Percentiles rank a stretch among this genome's conserved stretches.
Evolutionary conservation across 805 yeast species (phyloP).

Genomic region (Nakazawaea sp.): DNA sequence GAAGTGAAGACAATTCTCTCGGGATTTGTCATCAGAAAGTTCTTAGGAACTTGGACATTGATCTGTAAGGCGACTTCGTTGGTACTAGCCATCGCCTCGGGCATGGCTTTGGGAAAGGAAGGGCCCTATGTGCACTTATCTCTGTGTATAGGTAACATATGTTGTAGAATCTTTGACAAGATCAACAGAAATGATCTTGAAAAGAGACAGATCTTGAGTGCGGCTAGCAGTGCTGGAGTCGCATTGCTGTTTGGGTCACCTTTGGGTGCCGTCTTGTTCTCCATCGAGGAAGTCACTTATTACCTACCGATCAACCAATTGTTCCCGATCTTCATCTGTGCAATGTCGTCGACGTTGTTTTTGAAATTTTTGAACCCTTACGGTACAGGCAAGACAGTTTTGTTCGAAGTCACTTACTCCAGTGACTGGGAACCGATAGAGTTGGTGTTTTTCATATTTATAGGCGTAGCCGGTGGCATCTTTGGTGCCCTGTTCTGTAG

Average conservation of each 20-base stretch:
- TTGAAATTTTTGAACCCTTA: constrained; percentile 49
- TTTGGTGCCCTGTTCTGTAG: constrained; percentile 45
- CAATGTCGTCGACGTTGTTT: constrained; percentile 44
- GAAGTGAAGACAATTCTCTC: constrained; percentile 55
- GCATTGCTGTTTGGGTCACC: constrained; percentile 59
- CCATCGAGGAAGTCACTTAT: constrained; percentile 50
- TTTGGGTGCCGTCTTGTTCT: constrained; percentile 50
- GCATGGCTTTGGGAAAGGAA: constrained; percentile 51
- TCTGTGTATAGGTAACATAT: constrained; percentile 49
- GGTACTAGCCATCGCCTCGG: constrained; percentile 49
- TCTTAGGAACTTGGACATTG: constrained; percentile 45
- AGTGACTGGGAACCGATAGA: constrained; percentile 49
- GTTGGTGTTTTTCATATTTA: constrained; percentile 33
- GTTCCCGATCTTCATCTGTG: constrained; percentile 49
- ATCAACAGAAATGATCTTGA: constrained; percentile 41
- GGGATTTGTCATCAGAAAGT: constrained; percentile 49
- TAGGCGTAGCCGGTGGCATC: constrained; percentile 48
- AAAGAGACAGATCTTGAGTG: constrained; percentile 46
- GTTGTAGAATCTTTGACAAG: constrained; percentile 37
- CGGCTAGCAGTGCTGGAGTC: constrained; percentile 53
- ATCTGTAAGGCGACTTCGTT: constrained; percentile 40
- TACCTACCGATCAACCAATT: constrained; percentile 47
- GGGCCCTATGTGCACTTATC: constrained; percentile 60
- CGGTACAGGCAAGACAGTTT: constrained; percentile 52
- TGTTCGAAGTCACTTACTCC: constrained; percentile 42